Percentiles rank a stretch among this genome's conserved stretches.
These are phyloP conservation scores for Aspergillus sp. DNA, from an alignment of 2,329 filamentous ascomycete species.

Conservation along the genomic window DNA sequence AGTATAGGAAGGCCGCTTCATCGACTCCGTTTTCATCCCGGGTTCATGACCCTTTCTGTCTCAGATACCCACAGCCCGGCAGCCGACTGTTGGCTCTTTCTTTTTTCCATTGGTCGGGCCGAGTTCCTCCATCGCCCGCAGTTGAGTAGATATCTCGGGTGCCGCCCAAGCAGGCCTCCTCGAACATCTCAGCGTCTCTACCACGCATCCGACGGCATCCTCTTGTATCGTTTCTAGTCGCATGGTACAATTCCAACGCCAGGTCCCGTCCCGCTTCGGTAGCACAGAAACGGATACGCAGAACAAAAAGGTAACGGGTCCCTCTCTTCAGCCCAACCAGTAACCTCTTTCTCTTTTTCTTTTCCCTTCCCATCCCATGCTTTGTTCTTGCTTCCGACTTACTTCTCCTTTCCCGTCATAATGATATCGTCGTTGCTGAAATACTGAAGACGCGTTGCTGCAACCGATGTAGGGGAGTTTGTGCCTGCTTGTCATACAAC, in stretches of 20 bases:
- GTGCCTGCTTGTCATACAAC: neutral
- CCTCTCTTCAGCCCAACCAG: neutral
- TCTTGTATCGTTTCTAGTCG: slow-evolving; percentile 1
- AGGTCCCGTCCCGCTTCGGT: neutral
- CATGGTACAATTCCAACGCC: neutral
- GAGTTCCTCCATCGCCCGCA: neutral
- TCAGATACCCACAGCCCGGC: neutral
- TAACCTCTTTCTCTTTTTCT: neutral
- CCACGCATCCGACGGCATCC: neutral
- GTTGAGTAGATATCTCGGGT: neutral
- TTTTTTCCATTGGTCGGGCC: neutral
- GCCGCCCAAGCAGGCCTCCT: neutral
- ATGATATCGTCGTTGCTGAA: neutral
- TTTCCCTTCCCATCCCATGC: neutral
- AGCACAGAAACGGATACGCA: slow-evolving; percentile 1
- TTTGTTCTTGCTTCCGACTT: neutral
- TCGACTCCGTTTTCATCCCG: neutral
- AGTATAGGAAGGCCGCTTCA: slow-evolving; percentile 10
- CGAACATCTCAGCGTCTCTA: slow-evolving; percentile 6
- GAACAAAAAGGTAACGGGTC: slow-evolving; percentile 8
- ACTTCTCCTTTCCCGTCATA: neutral
- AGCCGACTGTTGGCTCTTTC: neutral
- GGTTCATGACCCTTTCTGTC: neutral
- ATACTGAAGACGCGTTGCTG: slow-evolving; percentile 2
- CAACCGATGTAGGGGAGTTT: neutral